Conservation (phyloP, 2,329 filamentous ascomycete genomes). For the Colletotrichum sp. region DNA sequence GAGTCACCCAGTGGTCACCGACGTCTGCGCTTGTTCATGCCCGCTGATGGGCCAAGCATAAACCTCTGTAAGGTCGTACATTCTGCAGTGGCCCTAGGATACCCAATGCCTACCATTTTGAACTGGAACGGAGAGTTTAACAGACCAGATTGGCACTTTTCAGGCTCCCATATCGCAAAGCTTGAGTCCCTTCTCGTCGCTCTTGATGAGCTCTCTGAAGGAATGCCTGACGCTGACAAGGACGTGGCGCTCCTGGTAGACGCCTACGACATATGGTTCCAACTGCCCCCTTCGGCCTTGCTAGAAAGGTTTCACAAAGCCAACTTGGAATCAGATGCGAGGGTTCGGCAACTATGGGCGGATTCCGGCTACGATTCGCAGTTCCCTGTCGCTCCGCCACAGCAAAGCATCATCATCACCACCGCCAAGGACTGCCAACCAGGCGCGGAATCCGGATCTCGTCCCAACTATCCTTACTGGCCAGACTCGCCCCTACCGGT, state of each 20-base stretch:
- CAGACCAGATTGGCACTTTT: constrained; percentile 39
- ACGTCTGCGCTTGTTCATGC: constrained; percentile 40
- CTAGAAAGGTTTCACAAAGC: constrained; percentile 39
- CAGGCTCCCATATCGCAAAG: constrained; percentile 42
- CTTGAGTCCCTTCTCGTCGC: constrained; percentile 37
- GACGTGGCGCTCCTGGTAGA: constrained; percentile 42
- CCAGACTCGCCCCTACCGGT: constrained; percentile 36
- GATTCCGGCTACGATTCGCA: background rate
- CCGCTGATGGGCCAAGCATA: constrained; percentile 38
- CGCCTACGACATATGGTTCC: constrained; percentile 44
- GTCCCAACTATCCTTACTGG: constrained; percentile 41
- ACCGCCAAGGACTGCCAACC: constrained; percentile 41
- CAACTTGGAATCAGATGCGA: constrained; percentile 37
- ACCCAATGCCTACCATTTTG: constrained; percentile 38
- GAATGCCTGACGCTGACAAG: constrained; percentile 26
- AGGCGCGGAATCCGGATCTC: constrained; percentile 34
- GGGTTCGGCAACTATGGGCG: constrained; percentile 29
- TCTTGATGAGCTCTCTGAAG: constrained; percentile 32
- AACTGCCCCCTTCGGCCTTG: constrained; percentile 40
- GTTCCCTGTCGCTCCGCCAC: constrained; percentile 35
- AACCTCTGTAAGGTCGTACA: constrained; percentile 44
- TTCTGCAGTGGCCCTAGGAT: constrained; percentile 41
- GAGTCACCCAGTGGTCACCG: constrained; percentile 18
- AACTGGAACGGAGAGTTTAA: constrained; percentile 45
- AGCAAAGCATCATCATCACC: constrained; percentile 37